Evolutionary conservation across 2,329 filamentous ascomycete species (phyloP), one percentile per base, ranked within the genome.

Genomic region (Escovopsis sp.): DNA sequence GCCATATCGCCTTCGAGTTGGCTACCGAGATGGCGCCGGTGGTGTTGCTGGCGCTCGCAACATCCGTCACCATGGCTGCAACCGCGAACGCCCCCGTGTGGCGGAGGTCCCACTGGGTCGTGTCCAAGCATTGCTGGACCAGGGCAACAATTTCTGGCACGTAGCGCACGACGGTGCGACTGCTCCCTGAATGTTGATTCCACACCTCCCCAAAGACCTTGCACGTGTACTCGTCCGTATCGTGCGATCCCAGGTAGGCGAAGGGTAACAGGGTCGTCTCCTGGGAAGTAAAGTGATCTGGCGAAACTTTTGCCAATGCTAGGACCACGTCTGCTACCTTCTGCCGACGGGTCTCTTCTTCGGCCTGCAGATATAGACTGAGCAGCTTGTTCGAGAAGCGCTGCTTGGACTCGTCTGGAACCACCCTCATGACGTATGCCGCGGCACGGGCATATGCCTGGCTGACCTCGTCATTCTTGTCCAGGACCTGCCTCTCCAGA

Each of bases 381-480:
- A 82, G 73, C 4, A 76, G 64, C 45, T 66, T 65, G 11, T 64
- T 57, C 33, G 69, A 70, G 47, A 79, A 77, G 6, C 64, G 60
- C 34, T 69, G 58, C 39, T 72, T 69, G 10, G 66, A 59, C 9
- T 67, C 60, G 11, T 73, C 63, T 9, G 68, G 65, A 0, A 68
- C 71, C 2, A 71, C 63, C 28, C 77, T 77, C 51, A 91, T 72
- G 43, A 96, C 69, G 57, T 96, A 96, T 0, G 89, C 91, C 19
- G 86, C 76, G 3, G 88, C 80, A 42, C 79, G 80, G 18, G 88
- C 89, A 58, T 95, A 98, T 2, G 84, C 84, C 47, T 84, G 82
- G 55, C 83, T 88, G 44, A 95, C 88, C 15, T 93, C 91, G 52
- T 95, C 87, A 55, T 98, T 98, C 48, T 83, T 81, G 58, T 98